These are phyloP conservation scores for Naganishia liquefaciens DNA, from an alignment of 1,284 basidiomycete species.

Conservation along the genomic window DNA sequence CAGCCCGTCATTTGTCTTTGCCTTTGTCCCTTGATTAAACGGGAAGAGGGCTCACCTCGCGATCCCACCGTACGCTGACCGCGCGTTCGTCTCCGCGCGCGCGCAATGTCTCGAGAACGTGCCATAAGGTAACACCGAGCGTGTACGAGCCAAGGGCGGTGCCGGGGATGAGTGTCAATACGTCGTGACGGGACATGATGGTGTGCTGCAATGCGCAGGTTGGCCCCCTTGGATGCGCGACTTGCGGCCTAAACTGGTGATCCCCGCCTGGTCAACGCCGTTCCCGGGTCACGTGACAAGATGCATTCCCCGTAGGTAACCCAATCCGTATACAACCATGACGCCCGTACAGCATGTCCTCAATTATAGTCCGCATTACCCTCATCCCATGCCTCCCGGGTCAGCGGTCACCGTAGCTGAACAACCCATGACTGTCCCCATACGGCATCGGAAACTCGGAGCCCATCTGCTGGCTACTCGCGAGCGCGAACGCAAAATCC, in stretches of 20 bases:
- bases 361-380: too few species aligned
- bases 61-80: constrained; percentile 79
- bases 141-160: constrained; percentile 8
- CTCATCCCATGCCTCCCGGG: neutral
- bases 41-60: constrained; percentile 58
- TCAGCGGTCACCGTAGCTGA: constrained; percentile 25
- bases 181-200: neutral
- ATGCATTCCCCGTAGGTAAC: neutral
- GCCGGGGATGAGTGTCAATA: constrained; percentile 11
- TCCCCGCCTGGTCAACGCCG: neutral
- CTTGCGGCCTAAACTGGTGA: neutral
- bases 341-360: too few species aligned
- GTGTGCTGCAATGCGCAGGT: neutral
- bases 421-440: constrained; percentile 22
- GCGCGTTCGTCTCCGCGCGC: constrained; percentile 61
- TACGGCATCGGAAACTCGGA: constrained; percentile 19
- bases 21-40: too few species aligned
- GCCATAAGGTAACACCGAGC: constrained; percentile 76
- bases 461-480: constrained; percentile 17
- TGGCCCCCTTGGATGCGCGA: neutral
- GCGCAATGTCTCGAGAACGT: constrained; percentile 68
- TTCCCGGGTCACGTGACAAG: constrained; percentile 8
- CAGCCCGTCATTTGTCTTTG: too few species aligned
- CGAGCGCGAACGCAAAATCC: constrained; percentile 23
- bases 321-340: neutral